Percentiles rank a stretch among this genome's conserved stretches.
Evolutionary conservation across 192 early-diverging fungal species (phyloP).

Genomic region (Backusella parvicylindrica): DNA sequence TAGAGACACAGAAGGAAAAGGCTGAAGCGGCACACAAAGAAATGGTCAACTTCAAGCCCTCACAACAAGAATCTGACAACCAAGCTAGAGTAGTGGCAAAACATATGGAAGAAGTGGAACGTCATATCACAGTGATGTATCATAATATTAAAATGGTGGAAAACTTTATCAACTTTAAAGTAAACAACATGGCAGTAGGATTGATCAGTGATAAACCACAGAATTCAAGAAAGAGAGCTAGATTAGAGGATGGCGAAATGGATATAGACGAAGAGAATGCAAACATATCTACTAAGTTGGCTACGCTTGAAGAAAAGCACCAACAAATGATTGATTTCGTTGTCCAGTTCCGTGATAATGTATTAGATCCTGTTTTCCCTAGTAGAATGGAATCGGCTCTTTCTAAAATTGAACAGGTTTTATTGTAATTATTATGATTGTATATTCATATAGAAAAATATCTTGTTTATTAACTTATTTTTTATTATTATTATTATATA

Average conservation of each 20-base stretch:
- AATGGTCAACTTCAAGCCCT: background rate
- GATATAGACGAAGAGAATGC: background rate
- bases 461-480: no score
- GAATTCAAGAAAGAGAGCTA: background rate
- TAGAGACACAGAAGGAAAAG: background rate
- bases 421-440: background rate
- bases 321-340: slow-evolving; percentile 6
- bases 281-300: background rate
- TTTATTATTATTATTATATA: background rate
- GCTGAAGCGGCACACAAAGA: background rate
- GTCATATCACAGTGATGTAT: background rate
- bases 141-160: background rate
- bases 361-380: background rate
- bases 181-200: background rate
- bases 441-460: background rate
- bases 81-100: background rate
- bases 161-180: background rate
- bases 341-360: background rate
- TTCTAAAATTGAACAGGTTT: slow-evolving; percentile 3
- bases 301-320: background rate
- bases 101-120: background rate
- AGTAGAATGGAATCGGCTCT: background rate
- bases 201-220: background rate
- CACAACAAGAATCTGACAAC: no score
- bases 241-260: background rate